Evolutionary conservation across 106 monocot species (phyloP).

Genomic region (Platanthera guangdongensis): DNA sequence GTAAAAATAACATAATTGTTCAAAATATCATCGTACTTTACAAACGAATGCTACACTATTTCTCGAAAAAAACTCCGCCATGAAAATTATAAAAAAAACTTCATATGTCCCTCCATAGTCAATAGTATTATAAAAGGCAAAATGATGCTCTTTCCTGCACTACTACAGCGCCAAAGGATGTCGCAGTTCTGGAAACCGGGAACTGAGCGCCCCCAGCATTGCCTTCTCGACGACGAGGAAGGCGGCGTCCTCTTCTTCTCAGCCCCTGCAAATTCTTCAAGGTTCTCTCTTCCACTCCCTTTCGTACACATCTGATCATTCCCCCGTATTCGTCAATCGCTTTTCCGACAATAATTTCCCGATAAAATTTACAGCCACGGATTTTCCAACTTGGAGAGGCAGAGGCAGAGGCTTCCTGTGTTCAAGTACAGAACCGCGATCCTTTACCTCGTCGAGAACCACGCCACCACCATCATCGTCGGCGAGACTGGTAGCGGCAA

Average conservation of each 20-base stretch:
- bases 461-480: constrained; percentile 78
- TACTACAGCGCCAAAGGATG: constrained; percentile 18
- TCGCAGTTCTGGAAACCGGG: constrained; percentile 86
- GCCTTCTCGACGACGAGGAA: constrained; percentile 83
- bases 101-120: too few species aligned
- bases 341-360: neutral
- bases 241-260: constrained; percentile 83
- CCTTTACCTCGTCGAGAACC: constrained; percentile 78
- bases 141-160: too few species aligned
- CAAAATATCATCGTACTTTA: too few species aligned
- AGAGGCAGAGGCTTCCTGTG: constrained; percentile 78
- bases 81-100: too few species aligned
- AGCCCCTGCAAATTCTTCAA: constrained; percentile 15
- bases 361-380: constrained; percentile 29
- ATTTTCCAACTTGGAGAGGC: constrained; percentile 63
- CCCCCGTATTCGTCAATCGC: neutral
- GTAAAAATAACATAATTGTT: too few species aligned
- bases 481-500: constrained; percentile 98
- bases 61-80: too few species aligned
- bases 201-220: constrained; percentile 42
- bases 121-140: too few species aligned
- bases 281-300: constrained; percentile 14
- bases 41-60: too few species aligned
- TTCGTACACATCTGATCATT: neutral
- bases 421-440: constrained; percentile 69